Evolutionary conservation across 805 yeast genomes (phyloP), one percentile per base, ranked within the genome.

Genomic region (Danielia reshetovae): DNA sequence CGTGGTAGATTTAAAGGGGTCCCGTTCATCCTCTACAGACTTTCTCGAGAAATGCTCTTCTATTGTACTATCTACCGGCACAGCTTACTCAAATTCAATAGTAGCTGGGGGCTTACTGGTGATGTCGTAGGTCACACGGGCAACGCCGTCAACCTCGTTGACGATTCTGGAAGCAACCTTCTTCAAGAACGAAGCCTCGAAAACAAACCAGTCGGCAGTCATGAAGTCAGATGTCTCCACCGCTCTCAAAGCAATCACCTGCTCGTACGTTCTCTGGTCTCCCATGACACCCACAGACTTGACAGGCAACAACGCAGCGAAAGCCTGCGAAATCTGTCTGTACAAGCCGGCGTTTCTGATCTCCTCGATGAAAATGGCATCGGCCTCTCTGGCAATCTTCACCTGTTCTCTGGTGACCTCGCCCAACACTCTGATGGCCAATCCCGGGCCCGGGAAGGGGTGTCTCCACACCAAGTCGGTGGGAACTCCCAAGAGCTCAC

Each of bases 371-470:
- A 85, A 93, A 54, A 93, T 93, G 64, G 72, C 74, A 63, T 93
- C 99, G 43, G 99, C 98, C 61, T 87, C 90, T 69, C 97, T 84
- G 29, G 97, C 98, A 59, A 93, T 93, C 58, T 79, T 90, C 38
- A 93, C 93, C 71, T 93, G 98, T 48, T 73, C 79, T 49, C 79
- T 84, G 40, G 96, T 85, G 45, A 93, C 97, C 70, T 90, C 97
- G 52, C 99, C 99, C 31, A 93, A 73, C 37, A 93, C 94, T 69
- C 99, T 83, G 63, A 93, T 93, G 51, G 97, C 99, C 59, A 93
- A 85, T 72, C 99, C 99, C 62, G 99, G 99, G 61, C 99, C 99
- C 54, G 99, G 99, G 95, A 93, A 93, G 38, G 99, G 99, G 62
- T 93, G 99, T 75, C 99, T 86, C 97, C 97, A 90, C 49, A 93